Evolutionary conservation across 768 basidiomycete species (phyloP).

Genomic region (Collybia nuda): DNA sequence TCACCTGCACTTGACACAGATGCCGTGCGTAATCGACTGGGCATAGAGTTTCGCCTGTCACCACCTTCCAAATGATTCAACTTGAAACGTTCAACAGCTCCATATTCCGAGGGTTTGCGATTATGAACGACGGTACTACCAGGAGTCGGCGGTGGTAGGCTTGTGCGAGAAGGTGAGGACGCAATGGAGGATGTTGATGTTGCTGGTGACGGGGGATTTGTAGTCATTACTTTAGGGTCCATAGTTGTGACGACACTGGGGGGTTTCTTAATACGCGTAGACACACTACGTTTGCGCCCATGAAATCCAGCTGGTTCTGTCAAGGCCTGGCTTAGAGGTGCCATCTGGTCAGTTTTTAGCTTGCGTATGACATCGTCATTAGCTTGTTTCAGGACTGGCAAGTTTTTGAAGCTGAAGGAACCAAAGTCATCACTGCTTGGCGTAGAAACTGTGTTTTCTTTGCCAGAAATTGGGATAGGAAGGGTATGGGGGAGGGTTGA

Average conservation of each 20-base stretch:
- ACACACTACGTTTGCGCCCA: conserved; percentile 77
- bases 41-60: conserved; percentile 80
- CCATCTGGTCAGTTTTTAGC: conserved; percentile 87
- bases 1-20: conserved; percentile 84
- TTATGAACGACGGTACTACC: conserved; percentile 60
- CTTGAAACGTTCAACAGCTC: conserved; percentile 88
- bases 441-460: conserved; percentile 39
- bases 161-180: conserved; percentile 82
- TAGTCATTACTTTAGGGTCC: conserved; percentile 58
- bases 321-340: conserved; percentile 72
- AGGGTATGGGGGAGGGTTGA: conserved; percentile 41
- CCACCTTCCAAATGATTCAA: conserved; percentile 75
- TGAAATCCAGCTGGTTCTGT: conserved; percentile 61
- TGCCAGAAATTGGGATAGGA: conserved; percentile 36
- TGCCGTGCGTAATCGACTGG: conserved; percentile 83
- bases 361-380: conserved; percentile 98
- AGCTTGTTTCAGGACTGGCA: conserved; percentile 93
- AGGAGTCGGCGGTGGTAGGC: conserved; percentile 70
- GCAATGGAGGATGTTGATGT: conserved; percentile 91
- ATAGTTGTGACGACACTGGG: conserved; percentile 72
- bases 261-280: conserved; percentile 78
- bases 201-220: conserved; percentile 89
- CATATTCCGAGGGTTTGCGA: conserved; percentile 89
- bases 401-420: conserved; percentile 96
- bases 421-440: conserved; percentile 90